phyloP scores from a whole-genome alignment of 352 stramenopile genomes.

The Globisporangium yorkense region DNA sequence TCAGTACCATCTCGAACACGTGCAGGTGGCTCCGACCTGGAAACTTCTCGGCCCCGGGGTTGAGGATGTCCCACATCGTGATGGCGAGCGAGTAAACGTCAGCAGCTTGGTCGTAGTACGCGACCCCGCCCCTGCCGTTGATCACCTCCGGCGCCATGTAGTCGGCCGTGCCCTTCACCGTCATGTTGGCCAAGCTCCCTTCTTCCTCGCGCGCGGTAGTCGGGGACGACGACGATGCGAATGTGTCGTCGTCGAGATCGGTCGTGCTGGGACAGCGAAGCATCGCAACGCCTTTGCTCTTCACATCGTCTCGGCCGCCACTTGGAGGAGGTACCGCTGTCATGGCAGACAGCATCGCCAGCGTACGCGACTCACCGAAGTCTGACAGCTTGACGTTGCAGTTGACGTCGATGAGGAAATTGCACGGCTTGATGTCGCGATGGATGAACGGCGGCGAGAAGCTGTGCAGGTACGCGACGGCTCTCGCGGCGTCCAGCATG shows the following conservation, averaged over 20 bases:
- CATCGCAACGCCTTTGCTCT: neutral
- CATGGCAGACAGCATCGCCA: conserved; percentile 1
- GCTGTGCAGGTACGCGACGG: conserved; percentile 61
- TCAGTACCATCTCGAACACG: conserved; percentile 35
- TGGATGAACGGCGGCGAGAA: conserved; percentile 70
- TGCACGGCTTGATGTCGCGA: conserved; percentile 94
- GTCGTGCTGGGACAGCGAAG: neutral
- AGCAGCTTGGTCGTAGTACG: conserved; percentile 31
- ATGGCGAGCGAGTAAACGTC: conserved; percentile 56
- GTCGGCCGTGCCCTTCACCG: conserved; percentile 13
- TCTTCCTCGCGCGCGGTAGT: conserved; percentile 11
- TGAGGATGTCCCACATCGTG: conserved; percentile 61
- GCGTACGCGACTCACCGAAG: conserved; percentile 44
- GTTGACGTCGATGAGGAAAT: conserved; percentile 53
- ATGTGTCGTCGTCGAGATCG: neutral
- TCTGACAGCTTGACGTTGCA: conserved; percentile 58
- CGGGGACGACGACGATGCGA: neutral
- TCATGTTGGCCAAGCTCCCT: neutral
- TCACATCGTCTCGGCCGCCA: neutral
- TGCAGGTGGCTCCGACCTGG: conserved; percentile 24
- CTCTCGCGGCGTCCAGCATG: conserved; percentile 53
- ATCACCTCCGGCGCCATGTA: conserved; percentile 63
- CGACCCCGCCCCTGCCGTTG: conserved; percentile 19
- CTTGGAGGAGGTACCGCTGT: neutral
- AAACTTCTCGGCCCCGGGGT: conserved; percentile 31